Base-by-base conservation (phyloP, 2,329 filamentous ascomycete species). In the Aureobasidium zeae region DNA sequence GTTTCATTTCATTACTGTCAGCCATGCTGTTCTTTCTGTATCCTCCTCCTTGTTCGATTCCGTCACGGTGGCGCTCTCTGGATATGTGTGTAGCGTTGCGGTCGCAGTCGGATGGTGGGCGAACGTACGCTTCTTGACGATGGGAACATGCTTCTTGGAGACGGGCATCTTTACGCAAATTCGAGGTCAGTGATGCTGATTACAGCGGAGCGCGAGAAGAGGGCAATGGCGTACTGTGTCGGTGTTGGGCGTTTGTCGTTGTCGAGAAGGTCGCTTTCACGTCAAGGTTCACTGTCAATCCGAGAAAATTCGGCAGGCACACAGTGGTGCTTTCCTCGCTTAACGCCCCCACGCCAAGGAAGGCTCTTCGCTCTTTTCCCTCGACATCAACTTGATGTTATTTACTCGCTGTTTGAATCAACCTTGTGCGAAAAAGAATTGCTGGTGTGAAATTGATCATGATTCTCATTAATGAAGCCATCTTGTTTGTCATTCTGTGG, bases 51-150 rank as follows among this genome's bases (percentile, higher is more conserved):
- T 22, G 13, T n/a, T 43, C 38, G 24, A 20, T 10, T 30, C 24
- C 16, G 31, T 36, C 21, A 22, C 32, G 25, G 20, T 19, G 33
- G 43, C 20, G 26, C 15, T 44, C 34, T 30, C 31, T 45, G 8
- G 39, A 15, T 34, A n/a, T 15, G 12, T 19, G 17, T 25, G 7
- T 8, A 22, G 32, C 16, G 41, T 11, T 16, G 31, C 31, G n/a
- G 33, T 44, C 24, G 33, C 25, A n/a, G 34, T 32, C 32, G 25
- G 19, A n/a, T 48, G 41, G 47, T 19, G 57, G 64, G 87, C 86
- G 57, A 64, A 87, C 86, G 67, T 89, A 94, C 87, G 87, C 87
- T 98, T 98, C 86, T 98, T 98, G 68, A 98, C 86, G 79, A 98
- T 98, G 66, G 88, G 83, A 68, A 96, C 81, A 74, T 96, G 91